A percentile compares a stretch with the other conserved stretches of the same genome.
Evolutionary conservation across 2,329 filamentous ascomycete species (phyloP).

Genomic region (Blumeria hordei): DNA sequence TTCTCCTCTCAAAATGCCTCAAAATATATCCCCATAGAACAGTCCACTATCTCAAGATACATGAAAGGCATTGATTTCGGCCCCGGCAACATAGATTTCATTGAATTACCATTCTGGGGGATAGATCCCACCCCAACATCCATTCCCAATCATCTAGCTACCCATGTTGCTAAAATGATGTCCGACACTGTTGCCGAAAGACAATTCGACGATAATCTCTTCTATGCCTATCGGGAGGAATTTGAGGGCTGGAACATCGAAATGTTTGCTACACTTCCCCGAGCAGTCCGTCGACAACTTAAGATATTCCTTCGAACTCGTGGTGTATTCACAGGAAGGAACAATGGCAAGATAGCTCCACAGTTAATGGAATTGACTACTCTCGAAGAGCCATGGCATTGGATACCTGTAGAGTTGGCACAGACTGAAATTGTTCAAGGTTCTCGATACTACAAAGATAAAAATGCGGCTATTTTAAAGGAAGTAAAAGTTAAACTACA

Average conservation of each 20-base stretch:
- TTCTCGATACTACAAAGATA: background rate
- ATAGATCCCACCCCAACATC: background rate
- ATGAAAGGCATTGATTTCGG: background rate
- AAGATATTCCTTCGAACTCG: background rate
- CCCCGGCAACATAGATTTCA: background rate
- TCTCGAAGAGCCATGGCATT: background rate
- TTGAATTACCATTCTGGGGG: background rate
- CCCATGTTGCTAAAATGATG: background rate
- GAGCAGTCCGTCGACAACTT: background rate
- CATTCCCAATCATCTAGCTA: background rate
- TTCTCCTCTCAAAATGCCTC: too few species aligned
- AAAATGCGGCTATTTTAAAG: background rate
- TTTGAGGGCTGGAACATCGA: background rate
- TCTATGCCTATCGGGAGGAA: background rate
- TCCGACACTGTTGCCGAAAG: background rate
- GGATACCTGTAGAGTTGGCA: background rate
- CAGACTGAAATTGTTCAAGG: background rate
- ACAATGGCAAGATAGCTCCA: background rate
- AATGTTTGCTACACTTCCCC: background rate
- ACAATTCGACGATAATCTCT: background rate
- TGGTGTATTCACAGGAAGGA: background rate
- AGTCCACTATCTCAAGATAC: background rate
- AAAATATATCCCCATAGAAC: too few species aligned
- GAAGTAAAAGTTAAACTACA: background rate
- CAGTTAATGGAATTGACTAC: background rate